Conservation (phyloP, 169 alveolate genomes). For the Toxoplasma gondii region DNA sequence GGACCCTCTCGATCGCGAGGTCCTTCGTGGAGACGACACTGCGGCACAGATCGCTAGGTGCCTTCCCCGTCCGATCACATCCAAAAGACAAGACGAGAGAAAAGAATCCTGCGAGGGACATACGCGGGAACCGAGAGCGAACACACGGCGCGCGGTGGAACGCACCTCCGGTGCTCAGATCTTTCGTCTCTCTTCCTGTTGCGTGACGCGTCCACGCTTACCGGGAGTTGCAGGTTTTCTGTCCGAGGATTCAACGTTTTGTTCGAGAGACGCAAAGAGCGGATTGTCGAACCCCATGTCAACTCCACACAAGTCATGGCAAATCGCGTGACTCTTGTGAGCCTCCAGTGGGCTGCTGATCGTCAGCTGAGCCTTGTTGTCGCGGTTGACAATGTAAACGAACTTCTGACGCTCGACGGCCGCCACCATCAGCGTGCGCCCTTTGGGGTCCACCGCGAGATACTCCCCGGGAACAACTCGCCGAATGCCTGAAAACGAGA, state of each 20-base stretch:
- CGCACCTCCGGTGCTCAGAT: background rate
- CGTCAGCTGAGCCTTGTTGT: slow-evolving; percentile 91
- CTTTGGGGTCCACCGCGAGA: slow-evolving; percentile 99
- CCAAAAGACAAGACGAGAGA: background rate
- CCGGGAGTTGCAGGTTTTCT: slow-evolving; percentile 68
- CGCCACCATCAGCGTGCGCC: slow-evolving; percentile 98
- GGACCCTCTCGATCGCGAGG: too few species aligned
- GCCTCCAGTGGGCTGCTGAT: slow-evolving; percentile 97
- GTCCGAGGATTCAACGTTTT: slow-evolving; percentile 86
- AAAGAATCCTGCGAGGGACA: background rate
- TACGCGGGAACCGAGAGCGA: too few species aligned
- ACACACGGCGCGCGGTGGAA: background rate
- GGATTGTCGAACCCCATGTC: slow-evolving; percentile 97
- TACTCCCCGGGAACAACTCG: slow-evolving; percentile 94
- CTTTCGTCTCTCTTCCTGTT: background rate
- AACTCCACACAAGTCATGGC: slow-evolving; percentile 92
- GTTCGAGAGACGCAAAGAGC: slow-evolving; percentile 97
- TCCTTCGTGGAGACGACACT: too few species aligned
- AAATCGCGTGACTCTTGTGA: slow-evolving; percentile 93
- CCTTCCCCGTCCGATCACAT: too few species aligned
- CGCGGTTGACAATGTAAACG: slow-evolving; percentile 97
- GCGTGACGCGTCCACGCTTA: background rate
- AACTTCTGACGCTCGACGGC: slow-evolving; percentile 99
- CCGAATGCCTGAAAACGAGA: slow-evolving; percentile 42
- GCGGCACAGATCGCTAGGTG: too few species aligned